Evolutionary conservation across 2,329 filamentous ascomycete genomes (phyloP), one percentile per base, ranked within the genome.

Genomic region (Hymenoscyphus salicellus): DNA sequence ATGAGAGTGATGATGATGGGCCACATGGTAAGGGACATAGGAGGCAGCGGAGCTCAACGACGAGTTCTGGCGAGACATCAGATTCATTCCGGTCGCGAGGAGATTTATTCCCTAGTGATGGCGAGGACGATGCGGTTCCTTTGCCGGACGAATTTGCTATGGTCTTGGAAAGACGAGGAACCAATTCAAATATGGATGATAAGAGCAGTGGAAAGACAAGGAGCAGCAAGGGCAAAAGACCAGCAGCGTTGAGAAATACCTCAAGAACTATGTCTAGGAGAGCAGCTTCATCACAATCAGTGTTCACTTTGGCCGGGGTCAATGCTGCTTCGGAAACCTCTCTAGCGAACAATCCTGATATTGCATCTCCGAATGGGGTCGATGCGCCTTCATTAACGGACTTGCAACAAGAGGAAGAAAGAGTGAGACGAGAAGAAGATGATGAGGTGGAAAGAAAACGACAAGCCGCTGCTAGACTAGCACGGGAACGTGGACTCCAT

Each of bases 121-220:
- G 84, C 57, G 86, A 89, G 72, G 93, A 96, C 75, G 94, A 98
- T 77, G 94, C 94, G 0, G 86, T 97, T n/a, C 91, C 93, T 14
- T 79, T 98, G 20, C 92, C 94, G 72, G 94, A 97, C 74, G 93
- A 97, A 73, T 96, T 98, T 71, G 91, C 93, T 2, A 88, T 96
- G 75, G 87, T 88, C 2, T 82, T 97, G 66, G 89, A 93, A 66
- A 86, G 90, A 61, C 86, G 89, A 69, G 84, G 83, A n/a, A 86
- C 84, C 0, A 79, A 79, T 3, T 75, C 80, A 33, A 80, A 79
- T 52, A 80, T 80, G 17, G 92, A 95, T 63, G 90, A 92, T 72
- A 84, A 85, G 56, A 89, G 88, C 70, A 93, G 89, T 72, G 86
- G 83, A 56, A 89, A 84, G 68, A 87, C 84, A 26, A 78, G 79